These are phyloP conservation scores for Leccinum solheimii DNA, from an alignment of 1,284 basidiomycete genomes.

Conservation along the genomic window DNA sequence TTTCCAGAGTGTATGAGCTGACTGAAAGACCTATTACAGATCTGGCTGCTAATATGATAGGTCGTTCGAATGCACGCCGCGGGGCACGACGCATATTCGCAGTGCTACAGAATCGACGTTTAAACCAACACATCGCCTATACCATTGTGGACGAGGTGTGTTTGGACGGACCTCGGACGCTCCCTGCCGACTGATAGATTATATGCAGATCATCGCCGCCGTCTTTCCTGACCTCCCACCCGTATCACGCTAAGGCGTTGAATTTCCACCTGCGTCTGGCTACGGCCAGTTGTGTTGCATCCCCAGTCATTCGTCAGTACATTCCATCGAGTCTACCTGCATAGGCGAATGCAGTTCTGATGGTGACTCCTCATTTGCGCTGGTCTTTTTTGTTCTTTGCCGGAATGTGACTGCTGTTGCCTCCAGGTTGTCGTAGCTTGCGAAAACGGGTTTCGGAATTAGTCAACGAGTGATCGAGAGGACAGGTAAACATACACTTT, in stretches of 20 bases:
- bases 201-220: constrained; percentile 53
- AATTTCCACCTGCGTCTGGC: neutral
- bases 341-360: constrained; percentile 15
- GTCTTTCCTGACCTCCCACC: constrained; percentile 51
- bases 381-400: constrained; percentile 29
- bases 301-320: constrained; percentile 1
- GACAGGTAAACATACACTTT: constrained; percentile 66
- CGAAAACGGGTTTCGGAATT: constrained; percentile 9
- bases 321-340: constrained; percentile 18
- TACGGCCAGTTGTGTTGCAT: neutral
- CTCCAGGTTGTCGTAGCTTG: constrained; percentile 67
- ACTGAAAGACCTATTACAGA: constrained; percentile 49
- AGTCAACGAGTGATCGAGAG: constrained; percentile 2
- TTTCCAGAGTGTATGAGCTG: constrained; percentile 2
- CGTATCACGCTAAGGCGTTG: constrained; percentile 12
- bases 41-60: constrained; percentile 94
- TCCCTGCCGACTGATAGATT: constrained; percentile 10
- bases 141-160: constrained; percentile 84
- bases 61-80: constrained; percentile 87
- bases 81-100: constrained; percentile 91
- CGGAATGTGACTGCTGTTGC: constrained; percentile 51
- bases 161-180: constrained; percentile 1
- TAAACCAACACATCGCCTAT: constrained; percentile 92
- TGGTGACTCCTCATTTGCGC: neutral
- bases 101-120: constrained; percentile 85